These are phyloP conservation scores for Backusella psychrophila DNA, from an alignment of 192 early-diverging fungal genomes.

Conservation along the genomic window DNA sequence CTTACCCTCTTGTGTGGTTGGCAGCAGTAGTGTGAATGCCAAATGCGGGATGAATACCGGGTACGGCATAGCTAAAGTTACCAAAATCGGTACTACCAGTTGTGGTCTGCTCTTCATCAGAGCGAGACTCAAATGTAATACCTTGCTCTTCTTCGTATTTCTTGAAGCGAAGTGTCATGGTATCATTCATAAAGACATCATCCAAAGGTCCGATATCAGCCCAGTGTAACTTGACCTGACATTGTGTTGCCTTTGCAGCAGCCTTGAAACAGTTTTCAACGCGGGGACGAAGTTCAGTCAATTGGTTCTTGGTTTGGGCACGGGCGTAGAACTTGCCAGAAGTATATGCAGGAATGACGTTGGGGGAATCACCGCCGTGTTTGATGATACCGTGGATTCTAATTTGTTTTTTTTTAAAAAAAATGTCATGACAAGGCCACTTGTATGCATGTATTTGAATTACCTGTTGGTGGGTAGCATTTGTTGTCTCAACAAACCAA, in stretches of 20 bases:
- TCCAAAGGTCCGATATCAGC: slow-evolving; percentile 36
- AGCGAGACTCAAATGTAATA: slow-evolving; percentile 26
- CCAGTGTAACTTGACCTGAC: slow-evolving; percentile 40
- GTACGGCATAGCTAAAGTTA: slow-evolving; percentile 63
- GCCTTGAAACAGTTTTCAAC: slow-evolving; percentile 50
- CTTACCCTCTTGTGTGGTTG: slow-evolving; percentile 56
- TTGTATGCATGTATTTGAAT: too few relatives aligned
- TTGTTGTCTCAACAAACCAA: slow-evolving; percentile 59
- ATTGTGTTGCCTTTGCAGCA: slow-evolving; percentile 56
- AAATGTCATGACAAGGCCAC: too few relatives aligned
- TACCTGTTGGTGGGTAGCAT: slow-evolving; percentile 42
- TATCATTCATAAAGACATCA: slow-evolving; percentile 62
- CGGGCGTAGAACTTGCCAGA: slow-evolving; percentile 48
- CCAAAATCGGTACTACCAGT: slow-evolving; percentile 72
- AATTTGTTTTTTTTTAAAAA: background rate
- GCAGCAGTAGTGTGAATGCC: slow-evolving; percentile 47
- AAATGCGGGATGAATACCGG: slow-evolving; percentile 54
- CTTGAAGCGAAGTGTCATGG: slow-evolving; percentile 49
- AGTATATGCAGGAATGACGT: slow-evolving; percentile 57
- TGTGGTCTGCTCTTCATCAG: slow-evolving; percentile 22
- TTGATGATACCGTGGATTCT: background rate
- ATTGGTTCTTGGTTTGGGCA: slow-evolving; percentile 40
- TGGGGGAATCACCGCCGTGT: slow-evolving; percentile 22
- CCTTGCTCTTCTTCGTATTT: slow-evolving; percentile 47
- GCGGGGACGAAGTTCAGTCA: slow-evolving; percentile 39